These are phyloP conservation scores for Albugo laibachii DNA, from an alignment of 352 stramenopile species.

Conservation along the genomic window DNA sequence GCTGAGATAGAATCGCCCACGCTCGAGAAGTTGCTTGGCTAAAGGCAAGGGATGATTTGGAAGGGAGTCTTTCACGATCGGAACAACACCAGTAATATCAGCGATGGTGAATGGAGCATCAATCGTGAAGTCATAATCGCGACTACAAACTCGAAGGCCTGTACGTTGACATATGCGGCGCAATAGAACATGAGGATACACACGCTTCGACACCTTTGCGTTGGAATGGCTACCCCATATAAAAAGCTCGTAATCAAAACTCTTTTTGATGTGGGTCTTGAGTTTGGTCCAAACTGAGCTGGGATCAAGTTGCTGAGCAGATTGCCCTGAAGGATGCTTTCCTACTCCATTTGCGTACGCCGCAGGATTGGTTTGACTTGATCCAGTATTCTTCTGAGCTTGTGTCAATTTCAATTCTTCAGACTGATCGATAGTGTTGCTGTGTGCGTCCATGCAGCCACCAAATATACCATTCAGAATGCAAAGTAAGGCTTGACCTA, in stretches of 20 bases:
- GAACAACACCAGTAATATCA: conserved; percentile 86
- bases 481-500: conserved; percentile 54
- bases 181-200: conserved; percentile 68
- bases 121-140: conserved; percentile 71
- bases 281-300: conserved; percentile 36
- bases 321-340: conserved; percentile 4
- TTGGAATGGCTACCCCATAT: conserved; percentile 30
- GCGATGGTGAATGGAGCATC: conserved; percentile 68
- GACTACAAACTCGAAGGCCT: conserved; percentile 79
- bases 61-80: conserved; percentile 85
- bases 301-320: conserved; percentile 12
- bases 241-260: conserved; percentile 59
- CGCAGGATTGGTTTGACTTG: conserved; percentile 11
- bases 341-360: not conserved
- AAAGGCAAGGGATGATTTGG: conserved; percentile 55
- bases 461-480: conserved; percentile 76
- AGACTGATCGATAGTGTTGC: conserved; percentile 15
- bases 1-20: conserved; percentile 64
- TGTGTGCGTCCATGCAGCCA: conserved; percentile 3
- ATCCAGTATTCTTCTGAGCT: conserved; percentile 25
- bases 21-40: conserved; percentile 75
- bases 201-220: conserved; percentile 18
- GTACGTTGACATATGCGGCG: conserved; percentile 86
- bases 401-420: conserved; percentile 7
- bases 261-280: conserved; percentile 35